Percentiles rank a stretch among this genome's conserved stretches.
phyloP scores from a whole-genome alignment of 2,329 filamentous ascomycete species.

The Fusarium foetens region DNA sequence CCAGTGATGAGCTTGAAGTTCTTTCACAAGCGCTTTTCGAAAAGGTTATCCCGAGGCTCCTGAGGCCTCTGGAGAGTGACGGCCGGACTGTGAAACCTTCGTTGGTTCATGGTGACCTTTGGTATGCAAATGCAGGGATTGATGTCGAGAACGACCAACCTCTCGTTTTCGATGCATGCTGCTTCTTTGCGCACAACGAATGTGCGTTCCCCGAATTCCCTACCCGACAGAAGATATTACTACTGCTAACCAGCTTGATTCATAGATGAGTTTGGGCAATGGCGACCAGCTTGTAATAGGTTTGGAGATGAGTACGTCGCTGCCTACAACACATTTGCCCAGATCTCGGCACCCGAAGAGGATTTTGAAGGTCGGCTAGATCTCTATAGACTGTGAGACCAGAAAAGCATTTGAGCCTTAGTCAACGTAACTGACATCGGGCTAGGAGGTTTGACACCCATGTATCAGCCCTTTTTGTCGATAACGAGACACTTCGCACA shows the following conservation, averaged over 20 bases:
- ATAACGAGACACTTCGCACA: not conserved
- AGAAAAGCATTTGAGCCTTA: rapidly evolving
- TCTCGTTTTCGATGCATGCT: not conserved
- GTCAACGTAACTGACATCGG: rapidly evolving
- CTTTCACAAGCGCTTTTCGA: not conserved
- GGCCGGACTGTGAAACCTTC: rapidly evolving
- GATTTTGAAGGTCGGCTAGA: not conserved
- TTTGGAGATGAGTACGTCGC: not conserved
- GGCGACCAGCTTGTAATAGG: not conserved
- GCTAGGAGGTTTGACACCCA: not conserved
- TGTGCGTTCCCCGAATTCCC: not conserved
- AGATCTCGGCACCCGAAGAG: not conserved
- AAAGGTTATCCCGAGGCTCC: rapidly evolving
- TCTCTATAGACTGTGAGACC: not conserved
- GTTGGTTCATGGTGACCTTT: rapidly evolving
- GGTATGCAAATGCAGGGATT: not conserved
- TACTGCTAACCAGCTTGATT: not conserved
- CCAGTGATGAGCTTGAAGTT: rapidly evolving
- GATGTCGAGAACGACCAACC: not conserved
- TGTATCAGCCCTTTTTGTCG: not conserved
- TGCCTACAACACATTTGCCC: rapidly evolving
- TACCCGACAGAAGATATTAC: not conserved
- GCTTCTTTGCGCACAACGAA: not conserved
- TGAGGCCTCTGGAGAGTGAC: rapidly evolving
- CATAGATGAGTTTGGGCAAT: not conserved